Percentiles rank a stretch among this genome's conserved stretches.
Conservation (phyloP, 106 monocot species). For the Apostasia ramifera region DNA sequence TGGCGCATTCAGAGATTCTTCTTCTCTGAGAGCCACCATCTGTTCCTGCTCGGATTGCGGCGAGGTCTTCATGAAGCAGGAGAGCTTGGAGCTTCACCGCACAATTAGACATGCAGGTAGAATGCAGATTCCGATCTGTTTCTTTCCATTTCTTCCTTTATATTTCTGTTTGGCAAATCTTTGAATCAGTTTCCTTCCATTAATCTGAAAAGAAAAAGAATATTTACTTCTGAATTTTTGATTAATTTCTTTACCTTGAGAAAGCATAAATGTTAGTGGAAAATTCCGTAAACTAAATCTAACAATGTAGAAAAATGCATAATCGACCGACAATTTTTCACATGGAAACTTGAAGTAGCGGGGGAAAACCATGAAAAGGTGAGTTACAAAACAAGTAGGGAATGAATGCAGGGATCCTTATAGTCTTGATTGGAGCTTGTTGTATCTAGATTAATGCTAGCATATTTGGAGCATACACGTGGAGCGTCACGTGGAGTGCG, state of each 20-base stretch:
- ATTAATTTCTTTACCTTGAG: background rate
- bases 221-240: background rate
- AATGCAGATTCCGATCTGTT: background rate
- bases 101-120: conserved; percentile 72
- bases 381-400: too few relatives aligned
- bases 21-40: conserved; percentile 45
- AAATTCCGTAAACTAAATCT: too few relatives aligned
- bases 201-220: background rate
- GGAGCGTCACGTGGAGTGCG: too few relatives aligned
- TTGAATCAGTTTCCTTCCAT: background rate
- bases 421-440: too few relatives aligned
- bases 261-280: too few relatives aligned
- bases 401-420: too few relatives aligned
- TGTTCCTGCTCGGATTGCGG: conserved; percentile 67
- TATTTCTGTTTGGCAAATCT: background rate
- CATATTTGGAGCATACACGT: too few relatives aligned
- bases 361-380: too few relatives aligned
- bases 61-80: conserved; percentile 74
- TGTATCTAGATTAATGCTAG: too few relatives aligned
- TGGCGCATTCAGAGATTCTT: conserved; percentile 36
- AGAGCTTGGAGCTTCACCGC: conserved; percentile 68
- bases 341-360: too few relatives aligned
- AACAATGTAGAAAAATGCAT: too few relatives aligned
- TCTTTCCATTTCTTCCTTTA: background rate
- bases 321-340: too few relatives aligned